Evolutionary conservation across 148 eudicot species (phyloP).

Genomic region (Chenopodium berlandieri): DNA sequence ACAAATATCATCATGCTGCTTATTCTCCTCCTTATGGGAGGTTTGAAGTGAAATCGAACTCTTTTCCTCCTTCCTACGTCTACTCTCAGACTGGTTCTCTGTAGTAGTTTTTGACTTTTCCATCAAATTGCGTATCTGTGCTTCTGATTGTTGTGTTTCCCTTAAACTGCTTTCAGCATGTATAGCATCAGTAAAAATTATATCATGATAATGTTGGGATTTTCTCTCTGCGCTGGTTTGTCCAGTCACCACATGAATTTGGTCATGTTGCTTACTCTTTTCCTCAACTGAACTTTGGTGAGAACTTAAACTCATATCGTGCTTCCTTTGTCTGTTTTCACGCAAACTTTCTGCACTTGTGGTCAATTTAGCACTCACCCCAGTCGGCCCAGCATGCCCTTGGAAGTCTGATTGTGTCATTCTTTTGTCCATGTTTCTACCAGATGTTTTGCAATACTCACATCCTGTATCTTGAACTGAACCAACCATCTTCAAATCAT

Average conservation of each 20-base stretch:
- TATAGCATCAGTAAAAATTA: conserved; percentile 21
- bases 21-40: conserved; percentile 25
- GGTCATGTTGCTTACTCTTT: conserved; percentile 28
- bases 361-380: conserved; percentile 30
- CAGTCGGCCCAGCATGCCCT: conserved; percentile 29
- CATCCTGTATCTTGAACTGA: conserved; percentile 35
- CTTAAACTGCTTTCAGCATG: conserved; percentile 22
- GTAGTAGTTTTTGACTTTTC: conserved; percentile 27
- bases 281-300: conserved; percentile 28
- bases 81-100: conserved; percentile 30
- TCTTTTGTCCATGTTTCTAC: conserved; percentile 27
- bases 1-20: conserved; percentile 28
- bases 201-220: conserved; percentile 27
- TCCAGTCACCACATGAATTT: conserved; percentile 24
- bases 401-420: conserved; percentile 29
- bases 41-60: conserved; percentile 27
- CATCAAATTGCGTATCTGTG: conserved; percentile 27
- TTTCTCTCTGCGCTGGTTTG: conserved; percentile 27
- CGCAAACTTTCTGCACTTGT: conserved; percentile 29
- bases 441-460: conserved; percentile 38
- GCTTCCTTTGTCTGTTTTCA: conserved; percentile 36
- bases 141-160: conserved; percentile 29
- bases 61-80: conserved; percentile 32
- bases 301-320: conserved; percentile 33
- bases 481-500: conserved; percentile 20